A percentile compares a stretch with the other conserved stretches of the same genome.
These are phyloP conservation scores for Fusarium sp. DNA, from an alignment of 2,329 filamentous ascomycete species.

Conservation along the genomic window DNA sequence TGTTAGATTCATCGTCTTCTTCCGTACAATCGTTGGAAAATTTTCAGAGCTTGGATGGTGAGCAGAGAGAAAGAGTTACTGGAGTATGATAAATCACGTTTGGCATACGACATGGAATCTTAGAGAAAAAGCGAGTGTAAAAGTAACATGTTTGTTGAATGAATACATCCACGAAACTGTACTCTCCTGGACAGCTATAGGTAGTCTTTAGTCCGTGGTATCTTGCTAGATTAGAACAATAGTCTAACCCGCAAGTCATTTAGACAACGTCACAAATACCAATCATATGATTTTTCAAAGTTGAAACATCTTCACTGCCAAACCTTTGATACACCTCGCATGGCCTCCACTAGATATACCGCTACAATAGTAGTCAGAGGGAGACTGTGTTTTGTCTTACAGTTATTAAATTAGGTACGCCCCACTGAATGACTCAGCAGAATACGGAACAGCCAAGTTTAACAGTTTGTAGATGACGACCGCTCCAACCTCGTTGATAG, in stretches of 20 bases:
- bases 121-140: background rate
- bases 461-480: constrained; percentile 14
- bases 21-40: background rate
- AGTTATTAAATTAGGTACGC: constrained; percentile 1
- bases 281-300: background rate
- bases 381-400: background rate
- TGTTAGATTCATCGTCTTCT: constrained; percentile 25
- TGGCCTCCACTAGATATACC: background rate
- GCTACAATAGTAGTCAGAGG: background rate
- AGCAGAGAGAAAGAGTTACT: background rate
- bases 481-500: background rate
- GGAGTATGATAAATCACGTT: constrained; percentile 7
- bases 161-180: background rate
- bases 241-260: background rate
- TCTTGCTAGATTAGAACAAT: background rate
- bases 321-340: background rate
- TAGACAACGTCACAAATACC: background rate
- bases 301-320: background rate
- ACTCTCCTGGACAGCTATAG: background rate
- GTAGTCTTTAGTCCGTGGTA: background rate
- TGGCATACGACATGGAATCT: background rate
- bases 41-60: constrained; percentile 9
- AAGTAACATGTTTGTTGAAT: background rate
- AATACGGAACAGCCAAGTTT: background rate
- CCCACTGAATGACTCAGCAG: constrained; percentile 25